Evolutionary conservation across 2,329 filamentous ascomycete species (phyloP).

Genomic region (Cladosporium sp.): DNA sequence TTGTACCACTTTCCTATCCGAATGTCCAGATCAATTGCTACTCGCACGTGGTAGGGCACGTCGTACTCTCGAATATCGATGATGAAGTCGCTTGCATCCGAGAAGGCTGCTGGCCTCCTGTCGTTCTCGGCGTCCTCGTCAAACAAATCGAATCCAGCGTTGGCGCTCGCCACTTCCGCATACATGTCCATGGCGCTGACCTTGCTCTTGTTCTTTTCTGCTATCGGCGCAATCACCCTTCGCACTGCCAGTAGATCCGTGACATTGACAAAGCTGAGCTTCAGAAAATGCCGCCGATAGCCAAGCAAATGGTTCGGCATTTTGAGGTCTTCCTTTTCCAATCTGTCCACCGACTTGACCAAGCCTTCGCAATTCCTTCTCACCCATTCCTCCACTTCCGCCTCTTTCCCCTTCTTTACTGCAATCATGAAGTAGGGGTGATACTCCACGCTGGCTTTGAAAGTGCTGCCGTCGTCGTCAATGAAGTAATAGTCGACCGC

Average conservation of each 20-base stretch:
- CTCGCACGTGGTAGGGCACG: conserved; percentile 97
- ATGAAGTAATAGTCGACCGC: conserved; percentile 98
- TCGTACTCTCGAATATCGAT: conserved; percentile 99
- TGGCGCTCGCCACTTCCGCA: conserved; percentile 85
- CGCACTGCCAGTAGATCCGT: conserved; percentile 77
- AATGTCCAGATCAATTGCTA: conserved; percentile 93
- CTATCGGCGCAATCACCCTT: conserved; percentile 78
- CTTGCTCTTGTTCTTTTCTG: conserved; percentile 93
- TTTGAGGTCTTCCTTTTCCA: conserved; percentile 84
- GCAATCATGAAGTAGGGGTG: conserved; percentile 95
- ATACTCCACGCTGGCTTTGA: conserved; percentile 95
- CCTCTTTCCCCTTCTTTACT: conserved; percentile 78
- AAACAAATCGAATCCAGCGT: conserved; percentile 88
- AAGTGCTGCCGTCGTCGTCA: conserved; percentile 77
- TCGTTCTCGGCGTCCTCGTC: conserved; percentile 76
- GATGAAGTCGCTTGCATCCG: conserved; percentile 93
- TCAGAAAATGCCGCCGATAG: conserved; percentile 79
- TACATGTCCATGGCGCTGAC: conserved; percentile 98
- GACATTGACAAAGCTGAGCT: conserved; percentile 83
- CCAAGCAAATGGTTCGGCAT: conserved; percentile 87
- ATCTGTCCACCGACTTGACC: conserved; percentile 66
- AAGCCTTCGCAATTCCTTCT: conserved; percentile 72
- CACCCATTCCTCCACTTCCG: conserved; percentile 94
- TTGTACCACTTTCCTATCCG: conserved; percentile 96
- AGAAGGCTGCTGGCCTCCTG: conserved; percentile 65